Evolutionary conservation across 148 eudicot species (phyloP).

Genomic region (Rhododendron simsii): DNA sequence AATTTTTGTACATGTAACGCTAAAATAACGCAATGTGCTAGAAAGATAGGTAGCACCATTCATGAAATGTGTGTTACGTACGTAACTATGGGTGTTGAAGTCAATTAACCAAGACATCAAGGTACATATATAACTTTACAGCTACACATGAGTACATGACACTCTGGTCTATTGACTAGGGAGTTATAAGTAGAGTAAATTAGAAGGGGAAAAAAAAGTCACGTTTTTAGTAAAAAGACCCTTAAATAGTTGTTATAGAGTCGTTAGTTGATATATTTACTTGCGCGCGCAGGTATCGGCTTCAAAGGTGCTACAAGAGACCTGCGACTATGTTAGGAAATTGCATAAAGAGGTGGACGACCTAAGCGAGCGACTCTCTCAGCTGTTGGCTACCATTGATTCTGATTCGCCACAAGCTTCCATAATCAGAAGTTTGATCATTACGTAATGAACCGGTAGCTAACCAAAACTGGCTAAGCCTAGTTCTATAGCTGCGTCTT

Average conservation of each 20-base stretch:
- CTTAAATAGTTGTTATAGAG: not conserved
- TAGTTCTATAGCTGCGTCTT: not conserved
- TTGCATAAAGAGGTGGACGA: slow-evolving; percentile 65
- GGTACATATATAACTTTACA: not conserved
- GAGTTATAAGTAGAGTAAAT: too few relatives aligned
- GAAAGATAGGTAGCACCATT: not conserved
- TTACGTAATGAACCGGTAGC: not conserved
- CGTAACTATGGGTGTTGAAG: not conserved
- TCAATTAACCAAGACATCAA: not conserved
- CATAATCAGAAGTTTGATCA: slow-evolving; percentile 60
- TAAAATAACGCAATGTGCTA: not conserved
- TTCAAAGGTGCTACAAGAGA: slow-evolving; percentile 62
- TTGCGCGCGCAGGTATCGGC: slow-evolving; percentile 42
- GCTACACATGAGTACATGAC: not conserved
- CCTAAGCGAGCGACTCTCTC: slow-evolving; percentile 69
- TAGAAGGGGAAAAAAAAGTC: not conserved
- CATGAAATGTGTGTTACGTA: not conserved
- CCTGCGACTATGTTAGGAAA: slow-evolving; percentile 60
- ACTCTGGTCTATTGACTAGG: not conserved
- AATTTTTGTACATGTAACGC: not conserved
- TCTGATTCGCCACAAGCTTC: slow-evolving; percentile 59
- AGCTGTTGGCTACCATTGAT: slow-evolving; percentile 56
- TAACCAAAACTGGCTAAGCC: not conserved
- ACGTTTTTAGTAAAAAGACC: not conserved
- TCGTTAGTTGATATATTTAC: not conserved